Percentiles rank a stretch among this genome's conserved stretches.
Evolutionary conservation across 2,329 filamentous ascomycete genomes (phyloP).

Genomic region (Colletotrichum sp.): DNA sequence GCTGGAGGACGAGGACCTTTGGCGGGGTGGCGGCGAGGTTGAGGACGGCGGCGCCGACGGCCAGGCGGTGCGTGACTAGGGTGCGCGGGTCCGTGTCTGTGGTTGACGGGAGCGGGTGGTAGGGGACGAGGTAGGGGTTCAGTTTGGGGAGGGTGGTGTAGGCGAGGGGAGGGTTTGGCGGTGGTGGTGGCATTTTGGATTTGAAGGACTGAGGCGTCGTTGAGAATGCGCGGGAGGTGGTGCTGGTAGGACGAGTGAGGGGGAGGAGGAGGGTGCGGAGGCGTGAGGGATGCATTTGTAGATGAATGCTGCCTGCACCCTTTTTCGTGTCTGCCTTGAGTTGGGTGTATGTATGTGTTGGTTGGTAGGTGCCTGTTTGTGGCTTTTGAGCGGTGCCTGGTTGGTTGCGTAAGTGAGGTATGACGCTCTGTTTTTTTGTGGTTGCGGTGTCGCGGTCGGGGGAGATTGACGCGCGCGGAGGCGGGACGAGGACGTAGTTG

Average conservation of each 20-base stretch:
- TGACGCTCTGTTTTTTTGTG: neutral
- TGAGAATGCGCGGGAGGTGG: neutral
- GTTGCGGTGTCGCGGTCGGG: neutral
- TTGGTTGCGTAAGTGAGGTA: neutral
- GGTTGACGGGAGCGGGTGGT: neutral
- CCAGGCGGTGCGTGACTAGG: slow-evolving; percentile 4
- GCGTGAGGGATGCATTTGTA: neutral
- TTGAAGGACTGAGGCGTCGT: neutral
- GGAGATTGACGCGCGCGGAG: neutral
- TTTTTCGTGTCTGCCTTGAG: neutral
- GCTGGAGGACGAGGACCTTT: slow-evolving; percentile 45
- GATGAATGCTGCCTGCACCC: neutral
- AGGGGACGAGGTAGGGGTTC: slow-evolving; percentile 2
- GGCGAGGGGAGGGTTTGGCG: slow-evolving; percentile 9
- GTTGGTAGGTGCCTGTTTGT: neutral
- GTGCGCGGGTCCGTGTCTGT: neutral
- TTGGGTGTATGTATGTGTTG: neutral
- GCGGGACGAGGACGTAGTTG: neutral
- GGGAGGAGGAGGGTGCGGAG: neutral
- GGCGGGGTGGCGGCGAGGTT: slow-evolving; percentile 8
- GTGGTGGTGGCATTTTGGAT: slow-evolving; percentile 14
- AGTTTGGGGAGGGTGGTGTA: slow-evolving; percentile 10
- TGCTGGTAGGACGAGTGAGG: neutral
- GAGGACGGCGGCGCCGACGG: slow-evolving; percentile 19
- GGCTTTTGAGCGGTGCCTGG: neutral